phyloP scores from a whole-genome alignment of 176 grass and related monocot genomes.

The Eragrostis curvula region DNA sequence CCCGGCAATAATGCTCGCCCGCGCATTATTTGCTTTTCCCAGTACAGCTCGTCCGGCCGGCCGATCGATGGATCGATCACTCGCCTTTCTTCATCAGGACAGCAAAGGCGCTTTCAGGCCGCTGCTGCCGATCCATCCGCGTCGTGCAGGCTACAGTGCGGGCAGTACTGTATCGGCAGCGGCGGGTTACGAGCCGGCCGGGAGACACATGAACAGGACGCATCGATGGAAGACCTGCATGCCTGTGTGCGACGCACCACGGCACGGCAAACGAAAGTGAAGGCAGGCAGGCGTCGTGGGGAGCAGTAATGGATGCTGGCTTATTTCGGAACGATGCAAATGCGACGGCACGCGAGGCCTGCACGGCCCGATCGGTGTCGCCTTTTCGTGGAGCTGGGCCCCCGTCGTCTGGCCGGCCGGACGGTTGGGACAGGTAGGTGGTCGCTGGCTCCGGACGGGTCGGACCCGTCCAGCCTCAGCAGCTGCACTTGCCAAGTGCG shows the following conservation, averaged over 20 bases:
- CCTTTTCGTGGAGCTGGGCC: slow-evolving; percentile 37
- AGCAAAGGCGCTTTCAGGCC: background rate
- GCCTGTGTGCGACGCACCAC: background rate
- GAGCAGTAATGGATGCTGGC: slow-evolving; percentile 26
- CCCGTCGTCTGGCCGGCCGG: background rate
- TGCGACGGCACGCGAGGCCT: background rate
- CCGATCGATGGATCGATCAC: background rate
- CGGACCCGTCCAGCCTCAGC: slow-evolving; percentile 23
- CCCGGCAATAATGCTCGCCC: slow-evolving; percentile 38
- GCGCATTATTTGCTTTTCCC: slow-evolving; percentile 42
- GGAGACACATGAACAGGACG: background rate
- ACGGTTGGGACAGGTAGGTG: slow-evolving; percentile 11
- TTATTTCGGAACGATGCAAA: background rate
- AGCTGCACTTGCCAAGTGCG: slow-evolving; percentile 33
- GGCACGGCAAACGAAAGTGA: background rate
- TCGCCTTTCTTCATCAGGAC: background rate
- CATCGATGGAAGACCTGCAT: slow-evolving; percentile 12
- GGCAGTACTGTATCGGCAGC: background rate
- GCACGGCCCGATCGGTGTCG: slow-evolving; percentile 11
- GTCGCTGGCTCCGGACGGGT: background rate
- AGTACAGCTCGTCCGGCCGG: background rate
- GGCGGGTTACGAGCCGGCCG: background rate
- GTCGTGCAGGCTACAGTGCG: background rate
- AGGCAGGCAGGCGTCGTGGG: slow-evolving; percentile 38
- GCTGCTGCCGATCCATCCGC: background rate